phyloP scores from a whole-genome alignment of 1,284 basidiomycete species.

The Coniferiporia weirii region DNA sequence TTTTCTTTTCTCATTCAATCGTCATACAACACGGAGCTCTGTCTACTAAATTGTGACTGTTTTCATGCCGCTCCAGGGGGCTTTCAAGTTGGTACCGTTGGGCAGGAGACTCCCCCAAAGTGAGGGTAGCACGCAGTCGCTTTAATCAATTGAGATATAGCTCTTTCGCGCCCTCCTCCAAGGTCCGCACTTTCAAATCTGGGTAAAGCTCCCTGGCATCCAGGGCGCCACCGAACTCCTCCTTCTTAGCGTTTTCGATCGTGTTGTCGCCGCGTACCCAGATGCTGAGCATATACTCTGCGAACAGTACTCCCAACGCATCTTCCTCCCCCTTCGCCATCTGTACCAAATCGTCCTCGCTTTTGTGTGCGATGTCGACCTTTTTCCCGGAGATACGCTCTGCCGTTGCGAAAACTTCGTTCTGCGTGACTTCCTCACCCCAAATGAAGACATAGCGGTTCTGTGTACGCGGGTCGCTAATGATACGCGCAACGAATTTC shows the following conservation, averaged over 20 bases:
- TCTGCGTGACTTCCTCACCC: constrained; percentile 25
- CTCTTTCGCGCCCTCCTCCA: constrained; percentile 9
- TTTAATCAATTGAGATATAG: background rate
- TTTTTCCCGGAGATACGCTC: constrained; percentile 1
- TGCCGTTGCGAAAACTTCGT: constrained; percentile 3
- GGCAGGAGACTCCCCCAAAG: too few relatives aligned
- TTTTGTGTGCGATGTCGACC: background rate
- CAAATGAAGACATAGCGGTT: constrained; percentile 26
- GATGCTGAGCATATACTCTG: constrained; percentile 4
- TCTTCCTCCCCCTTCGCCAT: background rate
- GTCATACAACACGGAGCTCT: too few relatives aligned
- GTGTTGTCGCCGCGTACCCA: constrained; percentile 15
- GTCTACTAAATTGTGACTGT: too few relatives aligned
- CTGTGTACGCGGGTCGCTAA: constrained; percentile 24
- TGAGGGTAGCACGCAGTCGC: too few relatives aligned
- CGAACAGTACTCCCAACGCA: too few relatives aligned
- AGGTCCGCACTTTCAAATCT: constrained; percentile 1
- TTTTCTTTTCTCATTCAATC: too few relatives aligned
- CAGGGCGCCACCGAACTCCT: constrained; percentile 11
- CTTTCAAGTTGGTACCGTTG: too few relatives aligned
- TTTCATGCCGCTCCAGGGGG: too few relatives aligned
- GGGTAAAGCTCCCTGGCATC: constrained; percentile 17
- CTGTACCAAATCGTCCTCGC: background rate
- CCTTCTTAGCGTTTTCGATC: constrained; percentile 17
- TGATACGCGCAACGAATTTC: constrained; percentile 18